Evolutionary conservation across 371 early-diverging fungal species (phyloP).

Genomic region (Dichotomocladium elegans): DNA sequence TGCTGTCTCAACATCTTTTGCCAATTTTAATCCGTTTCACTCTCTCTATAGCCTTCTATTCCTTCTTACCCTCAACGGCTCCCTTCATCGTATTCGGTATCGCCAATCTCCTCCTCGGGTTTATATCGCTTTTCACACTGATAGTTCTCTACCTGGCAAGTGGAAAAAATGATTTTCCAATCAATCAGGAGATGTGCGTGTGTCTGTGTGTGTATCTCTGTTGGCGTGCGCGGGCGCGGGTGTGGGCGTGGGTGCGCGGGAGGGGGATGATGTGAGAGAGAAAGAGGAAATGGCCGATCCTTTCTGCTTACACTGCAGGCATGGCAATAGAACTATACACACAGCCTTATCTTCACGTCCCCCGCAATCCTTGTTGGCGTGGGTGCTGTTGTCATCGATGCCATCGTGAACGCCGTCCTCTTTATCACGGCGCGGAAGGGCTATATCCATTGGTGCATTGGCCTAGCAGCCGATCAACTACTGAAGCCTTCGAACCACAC

Average conservation of each 20-base stretch:
- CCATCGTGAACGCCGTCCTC: conserved; percentile 12
- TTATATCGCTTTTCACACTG: conserved; percentile 2
- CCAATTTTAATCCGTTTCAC: no score
- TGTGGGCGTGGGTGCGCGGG: no score
- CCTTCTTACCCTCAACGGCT: conserved; percentile 3
- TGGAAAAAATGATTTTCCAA: no score
- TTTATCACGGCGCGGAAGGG: conserved; percentile 8
- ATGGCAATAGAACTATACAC: no score
- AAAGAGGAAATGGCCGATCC: no score
- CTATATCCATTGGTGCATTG: conserved; percentile 11
- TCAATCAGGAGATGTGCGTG: no score
- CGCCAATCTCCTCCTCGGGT: conserved; percentile 10
- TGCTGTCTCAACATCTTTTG: neutral
- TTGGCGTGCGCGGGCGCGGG: no score
- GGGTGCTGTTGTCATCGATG: conserved; percentile 11
- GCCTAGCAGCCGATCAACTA: neutral
- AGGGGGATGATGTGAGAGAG: no score
- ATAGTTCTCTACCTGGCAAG: conserved; percentile 11
- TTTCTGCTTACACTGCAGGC: no score
- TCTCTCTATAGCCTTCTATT: conserved; percentile 12
- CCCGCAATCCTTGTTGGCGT: conserved; percentile 5
- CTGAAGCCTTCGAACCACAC: neutral
- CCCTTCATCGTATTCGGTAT: conserved; percentile 13
- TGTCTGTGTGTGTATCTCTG: no score
- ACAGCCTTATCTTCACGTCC: no score